Conservation (phyloP, 352 stramenopile species). For the Globisporangium sylvaticum region DNA sequence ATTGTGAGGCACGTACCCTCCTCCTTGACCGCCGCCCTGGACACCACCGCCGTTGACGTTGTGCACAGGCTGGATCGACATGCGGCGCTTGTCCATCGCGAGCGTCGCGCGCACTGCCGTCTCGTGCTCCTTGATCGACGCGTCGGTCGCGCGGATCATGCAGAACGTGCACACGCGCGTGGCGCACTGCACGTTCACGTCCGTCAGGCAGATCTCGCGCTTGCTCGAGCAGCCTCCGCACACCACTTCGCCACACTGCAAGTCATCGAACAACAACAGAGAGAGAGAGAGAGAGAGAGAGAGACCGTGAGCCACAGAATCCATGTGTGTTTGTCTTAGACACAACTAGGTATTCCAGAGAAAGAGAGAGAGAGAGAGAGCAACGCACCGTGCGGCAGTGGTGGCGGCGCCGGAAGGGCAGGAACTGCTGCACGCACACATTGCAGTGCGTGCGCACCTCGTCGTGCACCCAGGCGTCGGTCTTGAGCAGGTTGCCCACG, state of each 20-base stretch:
- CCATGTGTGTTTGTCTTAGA: background rate
- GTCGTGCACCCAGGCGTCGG: conserved; percentile 66
- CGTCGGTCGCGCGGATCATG: conserved; percentile 70
- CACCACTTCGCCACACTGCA: conserved; percentile 63
- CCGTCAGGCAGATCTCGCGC: conserved; percentile 63
- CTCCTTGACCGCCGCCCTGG: no score
- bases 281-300: background rate
- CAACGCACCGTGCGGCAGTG: conserved; percentile 61
- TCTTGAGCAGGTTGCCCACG: conserved; percentile 62
- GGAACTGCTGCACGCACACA: conserved; percentile 79
- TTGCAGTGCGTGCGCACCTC: conserved; percentile 72
- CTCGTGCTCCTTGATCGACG: conserved; percentile 59
- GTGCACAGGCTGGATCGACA: conserved; percentile 19
- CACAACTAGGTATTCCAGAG: background rate
- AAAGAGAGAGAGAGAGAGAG: background rate
- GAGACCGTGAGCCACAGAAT: background rate
- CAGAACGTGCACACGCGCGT: conserved; percentile 81
- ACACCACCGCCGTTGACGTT: background rate
- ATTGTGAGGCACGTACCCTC: background rate
- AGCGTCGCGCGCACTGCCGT: conserved; percentile 35
- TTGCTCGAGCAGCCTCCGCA: conserved; percentile 72
- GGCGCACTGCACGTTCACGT: conserved; percentile 76
- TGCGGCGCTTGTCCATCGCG: conserved; percentile 19
- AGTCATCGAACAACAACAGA: background rate
- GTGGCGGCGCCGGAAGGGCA: conserved; percentile 69